Evolutionary conservation across 108 stramenopile species (phyloP).

Genomic region (Seminavis robusta): DNA sequence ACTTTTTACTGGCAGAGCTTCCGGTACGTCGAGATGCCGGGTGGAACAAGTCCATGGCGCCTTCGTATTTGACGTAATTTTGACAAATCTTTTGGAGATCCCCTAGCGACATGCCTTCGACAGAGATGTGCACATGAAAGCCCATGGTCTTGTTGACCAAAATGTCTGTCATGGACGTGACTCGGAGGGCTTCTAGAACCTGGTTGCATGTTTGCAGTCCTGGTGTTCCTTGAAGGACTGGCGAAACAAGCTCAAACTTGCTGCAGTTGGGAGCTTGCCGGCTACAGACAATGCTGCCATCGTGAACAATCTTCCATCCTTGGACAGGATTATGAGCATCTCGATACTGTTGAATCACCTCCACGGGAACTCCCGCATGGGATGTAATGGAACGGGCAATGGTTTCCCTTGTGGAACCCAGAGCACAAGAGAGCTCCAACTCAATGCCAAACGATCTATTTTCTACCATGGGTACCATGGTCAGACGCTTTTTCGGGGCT

Average conservation of each 20-base stretch:
- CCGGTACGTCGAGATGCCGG: conserved; percentile 43
- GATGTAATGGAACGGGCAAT: not conserved
- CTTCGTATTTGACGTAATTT: conserved; percentile 67
- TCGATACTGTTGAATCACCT: not conserved
- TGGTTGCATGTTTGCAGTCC: conserved; percentile 44
- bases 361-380: too few species aligned
- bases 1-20: conserved; percentile 20
- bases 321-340: not conserved
- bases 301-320: conserved; percentile 47
- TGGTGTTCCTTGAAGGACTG: conserved; percentile 38
- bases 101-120: conserved; percentile 12
- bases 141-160: conserved; percentile 41
- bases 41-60: conserved; percentile 55
- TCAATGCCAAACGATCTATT: conserved; percentile 25
- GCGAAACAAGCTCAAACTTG: conserved; percentile 61
- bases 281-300: conserved; percentile 39
- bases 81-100: conserved; percentile 60
- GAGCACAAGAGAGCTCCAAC: conserved; percentile 28
- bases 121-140: conserved; percentile 59
- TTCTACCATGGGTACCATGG: conserved; percentile 29
- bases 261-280: conserved; percentile 30
- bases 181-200: conserved; percentile 23
- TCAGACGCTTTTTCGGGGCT: conserved; percentile 8
- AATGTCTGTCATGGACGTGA: conserved; percentile 4
- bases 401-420: not conserved